Percentiles rank a stretch among this genome's conserved stretches.
phyloP scores from a whole-genome alignment of 1,284 basidiomycete genomes.

The Rhizoctonia solani region DNA sequence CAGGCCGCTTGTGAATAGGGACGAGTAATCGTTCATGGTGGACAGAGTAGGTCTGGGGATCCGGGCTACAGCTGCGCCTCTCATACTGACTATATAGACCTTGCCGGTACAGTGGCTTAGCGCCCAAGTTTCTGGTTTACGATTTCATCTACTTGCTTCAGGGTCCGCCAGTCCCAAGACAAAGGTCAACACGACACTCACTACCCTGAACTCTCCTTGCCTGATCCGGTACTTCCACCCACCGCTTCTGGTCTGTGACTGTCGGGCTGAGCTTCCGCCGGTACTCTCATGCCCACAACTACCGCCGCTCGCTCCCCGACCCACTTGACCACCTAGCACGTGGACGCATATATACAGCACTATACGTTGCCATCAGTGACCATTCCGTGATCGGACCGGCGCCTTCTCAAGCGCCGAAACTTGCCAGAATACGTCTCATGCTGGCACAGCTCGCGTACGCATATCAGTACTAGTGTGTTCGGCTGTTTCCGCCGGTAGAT shows the following conservation, averaged over 20 bases:
- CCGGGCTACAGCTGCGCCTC: background rate
- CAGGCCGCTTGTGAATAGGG: slow-evolving; percentile 37
- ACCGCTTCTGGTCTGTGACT: slow-evolving; percentile 7
- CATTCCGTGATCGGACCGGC: slow-evolving; percentile 14
- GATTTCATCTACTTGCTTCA: background rate
- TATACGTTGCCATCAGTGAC: no score
- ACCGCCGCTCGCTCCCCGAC: background rate
- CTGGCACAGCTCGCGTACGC: background rate
- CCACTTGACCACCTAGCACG: background rate
- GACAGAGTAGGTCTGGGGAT: background rate
- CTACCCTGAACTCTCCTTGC: background rate
- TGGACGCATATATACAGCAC: no score
- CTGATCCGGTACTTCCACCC: background rate
- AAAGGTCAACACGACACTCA: background rate
- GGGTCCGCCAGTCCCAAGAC: background rate
- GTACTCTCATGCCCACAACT: background rate
- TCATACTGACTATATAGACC: slow-evolving; percentile 4
- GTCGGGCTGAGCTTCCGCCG: background rate
- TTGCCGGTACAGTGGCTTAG: background rate
- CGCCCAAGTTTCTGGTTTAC: background rate
- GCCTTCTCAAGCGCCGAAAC: background rate
- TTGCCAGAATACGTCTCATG: no score
- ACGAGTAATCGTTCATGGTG: slow-evolving; percentile 36
- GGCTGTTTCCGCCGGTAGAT: slow-evolving; percentile 28
- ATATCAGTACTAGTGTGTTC: slow-evolving; percentile 3